Base-by-base conservation (phyloP, 805 yeast genomes). In the Nakazawaea peltata region DNA sequence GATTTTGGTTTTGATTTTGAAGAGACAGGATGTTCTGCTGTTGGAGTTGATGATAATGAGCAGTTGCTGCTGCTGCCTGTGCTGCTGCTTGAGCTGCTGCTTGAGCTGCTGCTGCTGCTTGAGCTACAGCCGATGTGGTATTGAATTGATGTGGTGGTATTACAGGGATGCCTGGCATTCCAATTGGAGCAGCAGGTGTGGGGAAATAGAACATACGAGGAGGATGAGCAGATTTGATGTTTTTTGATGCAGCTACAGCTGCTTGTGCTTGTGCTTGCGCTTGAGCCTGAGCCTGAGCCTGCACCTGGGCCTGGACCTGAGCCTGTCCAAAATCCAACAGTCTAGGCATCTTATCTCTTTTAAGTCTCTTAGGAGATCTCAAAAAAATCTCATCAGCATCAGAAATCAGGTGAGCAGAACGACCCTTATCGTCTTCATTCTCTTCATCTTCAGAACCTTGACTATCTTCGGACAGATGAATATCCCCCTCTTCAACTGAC, bases 341-440 rank as follows among this genome's bases (percentile, higher is more conserved):
- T 5, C 30, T 17, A 5, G 41, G 41, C 6, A 38, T 5, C 10
- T 38, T 30, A 12, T 28, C 32, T 18, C 38, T 14, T 23, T 33
- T 37, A 19, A 36, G 21, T 19, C 26, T 36, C 23, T 36, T 36
- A 4, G 39, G 26, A 4, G 31, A 30, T 8, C 27, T 31, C 10
- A 36, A 19, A 15, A 21, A 8, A 12, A 25, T 9, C 10, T 33
- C 35, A 9, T 33, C 28, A 4, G 26, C 13, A n/a, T 29, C 22
- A 9, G n/a, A 13, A n/a, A 19, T 17, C 24, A n/a, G n/a, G n/a
- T n/a, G n/a, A n/a, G n/a, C n/a, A n/a, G n/a, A n/a, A n/a, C 13
- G 10, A 10, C 11, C 15, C 15, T 23, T 29, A 8, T n/a, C 12
- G 10, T 19, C 27, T 22, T 23, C 30, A n/a, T 23, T 15, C 14